Conservation (phyloP, 2,329 filamentous ascomycete species). For the Scedosporium dehoogii region DNA sequence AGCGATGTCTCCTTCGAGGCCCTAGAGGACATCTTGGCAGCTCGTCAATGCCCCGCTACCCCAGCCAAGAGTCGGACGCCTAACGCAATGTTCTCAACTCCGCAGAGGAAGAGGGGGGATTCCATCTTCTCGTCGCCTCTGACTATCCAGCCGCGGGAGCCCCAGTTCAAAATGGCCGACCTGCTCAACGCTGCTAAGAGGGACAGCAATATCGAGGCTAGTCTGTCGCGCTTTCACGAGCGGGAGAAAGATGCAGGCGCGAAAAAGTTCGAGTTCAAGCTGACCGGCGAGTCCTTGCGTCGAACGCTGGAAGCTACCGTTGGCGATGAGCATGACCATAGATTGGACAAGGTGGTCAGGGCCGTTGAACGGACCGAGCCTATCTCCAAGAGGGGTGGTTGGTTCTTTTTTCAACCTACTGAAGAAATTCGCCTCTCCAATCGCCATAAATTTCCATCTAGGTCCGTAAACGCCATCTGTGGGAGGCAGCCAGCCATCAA, state of each 20-base stretch:
- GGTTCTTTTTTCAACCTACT: conserved; percentile 36
- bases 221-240: conserved; percentile 23
- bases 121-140: conserved; percentile 3
- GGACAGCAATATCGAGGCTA: conserved; percentile 50
- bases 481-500: neutral
- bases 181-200: conserved; percentile 49
- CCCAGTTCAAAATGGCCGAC: conserved; percentile 46
- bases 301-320: conserved; percentile 6
- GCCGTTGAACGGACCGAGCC: conserved; percentile 42
- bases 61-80: neutral
- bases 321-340: conserved; percentile 7
- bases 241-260: neutral
- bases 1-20: conserved; percentile 3
- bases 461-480: neutral
- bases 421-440: neutral
- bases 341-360: conserved; percentile 19
- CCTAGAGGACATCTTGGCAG: conserved; percentile 2
- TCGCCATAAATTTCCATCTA: neutral
- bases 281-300: conserved; percentile 6
- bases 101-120: neutral
- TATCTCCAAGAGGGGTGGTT: conserved; percentile 24
- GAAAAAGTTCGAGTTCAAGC: neutral
- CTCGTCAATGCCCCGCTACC: neutral
- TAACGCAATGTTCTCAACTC: neutral
- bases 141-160: conserved; percentile 5